These are phyloP conservation scores for Bombardia bombarda DNA, from an alignment of 495 filamentous ascomycete genomes.

Conservation along the genomic window DNA sequence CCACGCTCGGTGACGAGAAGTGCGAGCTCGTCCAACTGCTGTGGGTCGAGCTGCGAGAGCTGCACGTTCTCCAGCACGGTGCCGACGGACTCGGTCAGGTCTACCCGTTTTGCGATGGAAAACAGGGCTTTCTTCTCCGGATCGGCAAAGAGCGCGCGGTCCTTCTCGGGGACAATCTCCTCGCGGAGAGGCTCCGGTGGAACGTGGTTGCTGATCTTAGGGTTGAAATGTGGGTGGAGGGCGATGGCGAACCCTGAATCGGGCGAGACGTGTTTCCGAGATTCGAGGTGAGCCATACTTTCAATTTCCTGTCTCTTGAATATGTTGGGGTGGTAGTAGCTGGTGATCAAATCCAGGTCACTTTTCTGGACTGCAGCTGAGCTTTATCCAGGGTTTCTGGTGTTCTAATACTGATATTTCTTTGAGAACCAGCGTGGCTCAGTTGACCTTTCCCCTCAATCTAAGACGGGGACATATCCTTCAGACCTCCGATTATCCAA, in stretches of 20 bases:
- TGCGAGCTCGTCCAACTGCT: slow-evolving; percentile 39
- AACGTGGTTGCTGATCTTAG: slow-evolving; percentile 38
- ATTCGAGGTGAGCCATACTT: slow-evolving; percentile 27
- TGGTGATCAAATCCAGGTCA: too few species aligned
- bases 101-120: slow-evolving; percentile 32
- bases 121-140: slow-evolving; percentile 43
- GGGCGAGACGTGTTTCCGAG: slow-evolving; percentile 27
- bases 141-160: slow-evolving; percentile 44
- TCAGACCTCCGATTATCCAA: too few species aligned
- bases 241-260: slow-evolving; percentile 31
- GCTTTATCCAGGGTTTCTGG: too few species aligned
- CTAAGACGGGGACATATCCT: too few species aligned
- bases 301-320: too few species aligned
- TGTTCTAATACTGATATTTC: too few species aligned
- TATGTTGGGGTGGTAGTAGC: too few species aligned
- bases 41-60: slow-evolving; percentile 31
- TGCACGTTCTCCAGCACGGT: slow-evolving; percentile 41
- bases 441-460: too few species aligned
- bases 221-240: slow-evolving; percentile 53
- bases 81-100: slow-evolving; percentile 47
- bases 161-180: slow-evolving; percentile 33
- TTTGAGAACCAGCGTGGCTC: too few species aligned
- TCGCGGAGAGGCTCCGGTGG: slow-evolving; percentile 38
- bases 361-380: too few species aligned
- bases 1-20: slow-evolving; percentile 38